Base-by-base conservation (phyloP, 2,329 filamentous ascomycete genomes). In the Aspergillus ochraceoroseus region DNA sequence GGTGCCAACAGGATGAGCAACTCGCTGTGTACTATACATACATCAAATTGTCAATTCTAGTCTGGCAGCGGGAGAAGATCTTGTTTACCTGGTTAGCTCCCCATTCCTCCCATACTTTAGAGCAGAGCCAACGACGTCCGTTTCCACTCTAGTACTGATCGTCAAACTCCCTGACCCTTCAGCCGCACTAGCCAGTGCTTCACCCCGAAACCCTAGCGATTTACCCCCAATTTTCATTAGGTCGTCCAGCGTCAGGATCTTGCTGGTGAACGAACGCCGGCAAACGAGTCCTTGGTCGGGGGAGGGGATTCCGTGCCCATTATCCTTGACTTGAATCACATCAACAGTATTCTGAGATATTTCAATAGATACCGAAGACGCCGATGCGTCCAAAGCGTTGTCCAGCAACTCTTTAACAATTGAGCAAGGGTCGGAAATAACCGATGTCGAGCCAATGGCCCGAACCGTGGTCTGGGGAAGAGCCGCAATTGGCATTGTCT, bases 371-470 rank as follows among this genome's bases (percentile, higher is more conserved):
- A 84, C 64, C 1, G 72, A 71, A 2, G 75, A 74, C 1, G 80
- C 76, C 31, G 70, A 66, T 4, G 79, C 79, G 62, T 84, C 80
- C 7, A 84, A 67, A n/a, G 79, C 71, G 57, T 84, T 84, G 46
- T 84, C 80, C 26, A 84, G 59, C 26, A 84, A 72, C 55, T 84
- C 80, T 56, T 82, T 82, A 40, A 80, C 72, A 7, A 78, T 68
- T 2, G 76, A 76, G 44, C 66, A 70, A 5, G 77, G 66, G 51
- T 80, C 74, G 7, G 71, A 70, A 34, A 82, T 67, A 14, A 74
- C 72, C 48, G 80, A 76, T 9, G 71, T 68, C 17, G 77, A 77
- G 42, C 76, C 70, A 44, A 82, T 73, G 43, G 72, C 71, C 42
- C 70, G 67, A 25, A 72, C 66, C 43, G 67, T 64, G 11, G 53